A percentile compares a stretch with the other conserved stretches of the same genome.
phyloP scores from a whole-genome alignment of 352 stramenopile genomes.

The Pythium graminicola region DNA sequence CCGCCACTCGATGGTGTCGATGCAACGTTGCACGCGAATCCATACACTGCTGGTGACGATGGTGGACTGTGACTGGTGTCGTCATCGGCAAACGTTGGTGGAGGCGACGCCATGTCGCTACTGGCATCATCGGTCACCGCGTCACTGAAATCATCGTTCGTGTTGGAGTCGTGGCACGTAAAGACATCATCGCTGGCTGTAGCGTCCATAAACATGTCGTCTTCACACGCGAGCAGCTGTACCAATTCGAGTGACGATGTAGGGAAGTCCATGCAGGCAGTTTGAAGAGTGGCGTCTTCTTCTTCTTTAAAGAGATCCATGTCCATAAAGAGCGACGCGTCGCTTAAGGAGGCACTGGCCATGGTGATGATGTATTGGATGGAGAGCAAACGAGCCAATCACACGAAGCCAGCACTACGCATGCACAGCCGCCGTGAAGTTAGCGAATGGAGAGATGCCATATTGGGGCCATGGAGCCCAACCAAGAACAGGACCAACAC shows the following conservation, averaged over 20 bases:
- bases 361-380: background rate
- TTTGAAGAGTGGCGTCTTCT: constrained; percentile 24
- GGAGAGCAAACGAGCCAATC: constrained; percentile 10
- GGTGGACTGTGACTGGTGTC: constrained; percentile 9
- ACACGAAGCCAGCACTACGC: constrained; percentile 10
- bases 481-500: constrained; percentile 1
- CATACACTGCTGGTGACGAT: constrained; percentile 20
- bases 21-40: too few species aligned
- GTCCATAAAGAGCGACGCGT: constrained; percentile 37
- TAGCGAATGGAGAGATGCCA: constrained; percentile 9
- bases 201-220: constrained; percentile 22
- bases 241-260: constrained; percentile 26
- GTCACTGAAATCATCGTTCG: constrained; percentile 40
- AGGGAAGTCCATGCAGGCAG: constrained; percentile 13
- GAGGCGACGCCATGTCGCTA: constrained; percentile 46
- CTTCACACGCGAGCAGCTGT: constrained; percentile 37
- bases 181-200: constrained; percentile 3
- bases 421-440: background rate
- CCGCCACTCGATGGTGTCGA: too few species aligned
- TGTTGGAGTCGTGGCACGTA: constrained; percentile 15
- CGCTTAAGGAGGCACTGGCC: constrained; percentile 2
- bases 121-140: constrained; percentile 30
- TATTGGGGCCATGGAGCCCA: background rate
- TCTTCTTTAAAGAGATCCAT: constrained; percentile 39
- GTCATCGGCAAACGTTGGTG: constrained; percentile 28